A percentile compares a stretch with the other conserved stretches of the same genome.
Conservation (phyloP, 2,329 filamentous ascomycete genomes). For the Alternaria sp. region DNA sequence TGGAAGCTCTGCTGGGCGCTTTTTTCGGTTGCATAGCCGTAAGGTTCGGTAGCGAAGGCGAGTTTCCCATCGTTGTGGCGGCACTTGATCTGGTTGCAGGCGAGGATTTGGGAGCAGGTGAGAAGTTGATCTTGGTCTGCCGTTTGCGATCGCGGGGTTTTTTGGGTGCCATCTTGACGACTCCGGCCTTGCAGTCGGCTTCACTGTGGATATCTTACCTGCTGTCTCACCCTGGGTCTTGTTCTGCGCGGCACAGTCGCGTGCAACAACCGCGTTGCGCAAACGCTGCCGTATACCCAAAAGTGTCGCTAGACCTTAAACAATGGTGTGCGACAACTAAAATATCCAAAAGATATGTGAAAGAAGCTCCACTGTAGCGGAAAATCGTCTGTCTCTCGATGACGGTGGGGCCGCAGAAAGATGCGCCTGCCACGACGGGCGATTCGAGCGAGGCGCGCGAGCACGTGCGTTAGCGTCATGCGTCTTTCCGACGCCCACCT, state of each 20-base stretch:
- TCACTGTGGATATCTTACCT: conserved; percentile 2
- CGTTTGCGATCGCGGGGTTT: conserved; percentile 37
- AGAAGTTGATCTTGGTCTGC: conserved; percentile 56
- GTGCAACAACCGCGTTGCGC: conserved; percentile 8
- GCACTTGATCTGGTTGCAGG: conserved; percentile 32
- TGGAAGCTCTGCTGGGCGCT: conserved; percentile 21
- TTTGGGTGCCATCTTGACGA: conserved; percentile 35
- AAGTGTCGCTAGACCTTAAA: not conserved
- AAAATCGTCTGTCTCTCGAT: not conserved
- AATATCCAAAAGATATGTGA: not conserved
- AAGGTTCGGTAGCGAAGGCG: conserved; percentile 15
- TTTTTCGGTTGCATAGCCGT: conserved; percentile 25
- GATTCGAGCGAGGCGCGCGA: conserved; percentile 14
- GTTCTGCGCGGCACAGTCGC: conserved; percentile 10
- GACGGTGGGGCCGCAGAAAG: conserved; percentile 15
- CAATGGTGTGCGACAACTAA: not conserved
- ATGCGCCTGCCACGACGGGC: conserved; percentile 10
- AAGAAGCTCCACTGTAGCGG: not conserved
- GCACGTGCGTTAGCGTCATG: conserved; percentile 17
- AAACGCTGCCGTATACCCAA: not conserved
- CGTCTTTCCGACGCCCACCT: not conserved
- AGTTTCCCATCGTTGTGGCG: conserved; percentile 9
- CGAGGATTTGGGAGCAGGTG: conserved; percentile 52
- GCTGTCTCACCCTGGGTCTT: conserved; percentile 1
- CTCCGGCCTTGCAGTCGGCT: not conserved